A percentile compares a stretch with the other conserved stretches of the same genome.
phyloP scores from a whole-genome alignment of 371 early-diverging fungal species.

The Apophysomyces ossiformis region DNA sequence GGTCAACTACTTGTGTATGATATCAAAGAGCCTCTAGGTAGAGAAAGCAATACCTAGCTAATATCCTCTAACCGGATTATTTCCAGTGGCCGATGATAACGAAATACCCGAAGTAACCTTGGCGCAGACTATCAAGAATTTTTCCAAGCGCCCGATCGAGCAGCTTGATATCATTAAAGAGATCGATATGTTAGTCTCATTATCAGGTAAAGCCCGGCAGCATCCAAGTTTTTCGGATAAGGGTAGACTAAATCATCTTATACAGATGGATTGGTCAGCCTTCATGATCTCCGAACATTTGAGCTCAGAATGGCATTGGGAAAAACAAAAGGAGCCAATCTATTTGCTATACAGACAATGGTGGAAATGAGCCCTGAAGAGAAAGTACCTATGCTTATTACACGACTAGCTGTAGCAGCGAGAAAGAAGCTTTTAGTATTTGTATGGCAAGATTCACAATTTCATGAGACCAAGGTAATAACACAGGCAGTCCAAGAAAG shows the following conservation, averaged over 20 bases:
- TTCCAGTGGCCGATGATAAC: slow-evolving; percentile 54
- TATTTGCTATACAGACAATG: slow-evolving; percentile 76
- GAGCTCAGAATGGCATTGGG: slow-evolving; percentile 68
- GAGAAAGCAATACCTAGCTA: not conserved
- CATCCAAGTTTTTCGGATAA: too few species aligned
- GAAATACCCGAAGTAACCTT: slow-evolving; percentile 60
- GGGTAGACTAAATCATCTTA: not conserved
- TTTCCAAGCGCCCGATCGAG: slow-evolving; percentile 75
- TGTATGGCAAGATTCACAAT: slow-evolving; percentile 83
- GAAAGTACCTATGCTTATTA: slow-evolving; percentile 73
- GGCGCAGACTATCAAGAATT: slow-evolving; percentile 69
- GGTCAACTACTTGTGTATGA: slow-evolving; percentile 76
- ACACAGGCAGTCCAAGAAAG: not conserved
- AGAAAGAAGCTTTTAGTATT: slow-evolving; percentile 71
- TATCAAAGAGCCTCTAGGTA: slow-evolving; percentile 68
- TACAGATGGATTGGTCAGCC: slow-evolving; percentile 71
- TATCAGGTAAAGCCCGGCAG: slow-evolving; percentile 54
- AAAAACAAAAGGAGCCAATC: slow-evolving; percentile 76
- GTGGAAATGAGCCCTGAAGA: slow-evolving; percentile 65
- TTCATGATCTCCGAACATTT: slow-evolving; percentile 78
- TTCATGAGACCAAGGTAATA: slow-evolving; percentile 57
- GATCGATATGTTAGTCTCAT: slow-evolving; percentile 72
- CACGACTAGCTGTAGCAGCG: slow-evolving; percentile 78
- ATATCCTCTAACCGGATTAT: not conserved
- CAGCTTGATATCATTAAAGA: slow-evolving; percentile 81